A percentile compares a stretch with the other conserved stretches of the same genome.
Evolutionary conservation across 441 rosid genomes (phyloP).

Genomic region (Adansonia gregorii): DNA sequence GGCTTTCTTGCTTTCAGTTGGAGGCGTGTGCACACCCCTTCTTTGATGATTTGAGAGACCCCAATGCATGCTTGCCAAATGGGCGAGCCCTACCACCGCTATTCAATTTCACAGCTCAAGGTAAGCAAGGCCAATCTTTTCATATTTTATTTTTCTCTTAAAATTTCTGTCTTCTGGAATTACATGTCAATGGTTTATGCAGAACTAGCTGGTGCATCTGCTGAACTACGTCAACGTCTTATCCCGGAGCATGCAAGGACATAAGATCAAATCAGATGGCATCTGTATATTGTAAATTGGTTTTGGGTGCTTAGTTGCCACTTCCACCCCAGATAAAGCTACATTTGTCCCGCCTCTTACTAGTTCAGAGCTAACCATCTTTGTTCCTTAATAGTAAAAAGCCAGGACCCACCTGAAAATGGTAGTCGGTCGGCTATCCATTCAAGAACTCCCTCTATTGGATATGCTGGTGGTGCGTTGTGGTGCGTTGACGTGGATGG

Average conservation of each 20-base stretch:
- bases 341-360: not conserved
- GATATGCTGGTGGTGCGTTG: not conserved
- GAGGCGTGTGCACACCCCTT: constrained; percentile 86
- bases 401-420: not conserved
- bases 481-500: not conserved
- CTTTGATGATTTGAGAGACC: constrained; percentile 73
- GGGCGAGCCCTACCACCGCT: constrained; percentile 77
- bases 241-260: constrained; percentile 47
- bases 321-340: constrained; percentile 3
- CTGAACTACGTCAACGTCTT: constrained; percentile 62
- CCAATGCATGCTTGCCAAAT: constrained; percentile 63
- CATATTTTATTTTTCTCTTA: not conserved
- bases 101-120: constrained; percentile 76
- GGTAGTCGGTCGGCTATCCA: not conserved
- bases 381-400: not conserved
- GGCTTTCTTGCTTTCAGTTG: constrained; percentile 47
- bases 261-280: constrained; percentile 24
- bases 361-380: constrained; percentile 9
- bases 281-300: constrained; percentile 19
- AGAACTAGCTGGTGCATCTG: constrained; percentile 84
- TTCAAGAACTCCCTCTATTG: not conserved
- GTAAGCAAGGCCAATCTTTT: constrained; percentile 32
- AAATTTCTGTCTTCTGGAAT: constrained; percentile 9
- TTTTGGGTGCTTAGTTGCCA: constrained; percentile 34
- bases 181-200: constrained; percentile 33